Evolutionary conservation across 371 early-diverging fungal species (phyloP).

Genomic region (Globomyces sp.): DNA sequence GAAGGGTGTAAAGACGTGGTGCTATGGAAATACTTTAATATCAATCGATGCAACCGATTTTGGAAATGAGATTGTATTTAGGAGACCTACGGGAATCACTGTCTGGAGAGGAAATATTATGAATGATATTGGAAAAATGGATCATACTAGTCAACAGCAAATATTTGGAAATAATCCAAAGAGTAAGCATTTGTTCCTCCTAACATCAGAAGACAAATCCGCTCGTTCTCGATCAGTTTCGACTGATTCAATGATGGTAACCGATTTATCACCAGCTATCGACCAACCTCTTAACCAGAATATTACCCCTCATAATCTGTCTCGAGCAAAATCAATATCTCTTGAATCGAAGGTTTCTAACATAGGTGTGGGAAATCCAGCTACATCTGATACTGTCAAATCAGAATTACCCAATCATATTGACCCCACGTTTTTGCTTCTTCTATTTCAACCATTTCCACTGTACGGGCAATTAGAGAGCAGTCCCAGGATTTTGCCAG

Average conservation of each 20-base stretch:
- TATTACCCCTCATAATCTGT: neutral
- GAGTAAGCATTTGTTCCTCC: too few relatives aligned
- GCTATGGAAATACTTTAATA: constrained; percentile 79
- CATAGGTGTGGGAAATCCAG: neutral
- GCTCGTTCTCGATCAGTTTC: neutral
- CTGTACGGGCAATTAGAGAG: constrained; percentile 37
- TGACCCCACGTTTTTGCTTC: constrained; percentile 50
- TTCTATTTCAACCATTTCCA: constrained; percentile 68
- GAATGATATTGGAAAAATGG: constrained; percentile 10
- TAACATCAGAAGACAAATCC: too few relatives aligned
- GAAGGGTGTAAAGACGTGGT: constrained; percentile 65
- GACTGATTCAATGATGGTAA: neutral
- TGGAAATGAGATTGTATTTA: constrained; percentile 70
- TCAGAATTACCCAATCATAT: constrained; percentile 10
- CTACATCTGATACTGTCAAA: neutral
- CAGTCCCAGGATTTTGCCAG: constrained; percentile 64
- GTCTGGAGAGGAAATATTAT: constrained; percentile 51
- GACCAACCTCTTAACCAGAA: neutral
- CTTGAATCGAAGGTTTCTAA: neutral
- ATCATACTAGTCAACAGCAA: neutral
- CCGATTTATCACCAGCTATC: too few relatives aligned
- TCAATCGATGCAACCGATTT: constrained; percentile 65
- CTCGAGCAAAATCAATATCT: too few relatives aligned
- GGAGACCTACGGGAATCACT: constrained; percentile 78
- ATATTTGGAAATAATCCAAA: too few relatives aligned